These are phyloP conservation scores for Sporisorium sorghi DNA, from an alignment of 1,284 basidiomycete species.

Conservation along the genomic window DNA sequence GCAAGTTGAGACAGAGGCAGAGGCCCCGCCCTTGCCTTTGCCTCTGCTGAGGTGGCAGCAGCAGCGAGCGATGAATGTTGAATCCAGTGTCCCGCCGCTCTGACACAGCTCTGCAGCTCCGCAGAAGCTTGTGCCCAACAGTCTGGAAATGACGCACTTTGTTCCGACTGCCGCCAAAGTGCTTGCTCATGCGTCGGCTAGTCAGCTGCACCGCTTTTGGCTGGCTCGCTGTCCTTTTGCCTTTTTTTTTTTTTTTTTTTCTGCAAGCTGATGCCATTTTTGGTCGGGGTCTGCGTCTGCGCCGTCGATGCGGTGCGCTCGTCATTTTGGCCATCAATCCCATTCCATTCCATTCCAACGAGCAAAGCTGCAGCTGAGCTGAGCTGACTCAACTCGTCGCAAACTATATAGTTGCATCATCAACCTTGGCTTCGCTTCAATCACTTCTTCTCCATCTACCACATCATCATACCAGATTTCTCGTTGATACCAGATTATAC, in stretches of 20 bases:
- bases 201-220: no score
- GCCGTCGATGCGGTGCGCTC: background rate
- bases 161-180: no score
- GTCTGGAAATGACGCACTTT: background rate
- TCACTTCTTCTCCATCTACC: constrained; percentile 10
- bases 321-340: constrained; percentile 12
- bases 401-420: constrained; percentile 29
- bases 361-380: background rate
- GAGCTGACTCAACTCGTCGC: constrained; percentile 3
- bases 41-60: background rate
- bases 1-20: background rate
- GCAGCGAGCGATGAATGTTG: no score
- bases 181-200: no score
- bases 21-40: no score
- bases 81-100: background rate
- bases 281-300: no score
- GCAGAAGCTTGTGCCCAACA: background rate
- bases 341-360: no score
- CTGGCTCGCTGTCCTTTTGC: constrained; percentile 2
- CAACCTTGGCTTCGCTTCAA: background rate
- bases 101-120: constrained; percentile 2
- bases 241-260: background rate
- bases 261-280: constrained; percentile 23
- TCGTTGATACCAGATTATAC: constrained; percentile 29
- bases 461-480: constrained; percentile 39